Evolutionary conservation across 257 asterid genomes (phyloP), one percentile per base, ranked within the genome.

Genomic region (Nicotiana sylvestris): DNA sequence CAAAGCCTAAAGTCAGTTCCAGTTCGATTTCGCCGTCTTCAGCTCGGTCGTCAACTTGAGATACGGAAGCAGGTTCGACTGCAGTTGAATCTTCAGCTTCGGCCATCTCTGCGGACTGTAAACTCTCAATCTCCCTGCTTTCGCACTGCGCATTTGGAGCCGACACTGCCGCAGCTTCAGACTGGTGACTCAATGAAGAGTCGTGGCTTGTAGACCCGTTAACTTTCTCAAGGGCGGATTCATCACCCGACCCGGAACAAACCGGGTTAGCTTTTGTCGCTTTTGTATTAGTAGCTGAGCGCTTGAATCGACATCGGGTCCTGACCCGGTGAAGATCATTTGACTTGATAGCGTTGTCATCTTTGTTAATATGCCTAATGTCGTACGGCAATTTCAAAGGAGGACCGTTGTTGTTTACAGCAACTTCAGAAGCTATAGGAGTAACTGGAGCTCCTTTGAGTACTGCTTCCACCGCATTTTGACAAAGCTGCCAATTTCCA

Each of bases 401-500:
- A 6, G 95, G 98, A 37, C 93, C 95, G 65, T 78, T 86, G 58
- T 88, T 83, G 9, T 84, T 72, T 87, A 86, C 93, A 9, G 87
- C 89, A 9, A 87, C 87, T 30, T 92, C 95, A 4, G 88, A 68
- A 3, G 86, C 81, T 55, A 90, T 86, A 46, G 85, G 96, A 53
- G 91, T 85, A 11, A 93, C 87, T 83, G 95, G 95, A 69, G 86
- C 86, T 57, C 97, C 98, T 58, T 32, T 85, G 9, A 95, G 39
- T 67, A 91, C 97, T 56, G 95, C 97, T 85, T 93, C 96, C 70
- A 93, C 94, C 0, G 98, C 97, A 87, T 78, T 79, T 83, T 95
- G 95, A 77, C 97, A 95, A 76, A 93, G 94, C 65, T 91, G 93
- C 98, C 98, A 95, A 77, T 86, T 90, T 0, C 97, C 97, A 18